Conservation (phyloP, 176 grass and related monocot genomes). For the Melocanna baccifera region DNA sequence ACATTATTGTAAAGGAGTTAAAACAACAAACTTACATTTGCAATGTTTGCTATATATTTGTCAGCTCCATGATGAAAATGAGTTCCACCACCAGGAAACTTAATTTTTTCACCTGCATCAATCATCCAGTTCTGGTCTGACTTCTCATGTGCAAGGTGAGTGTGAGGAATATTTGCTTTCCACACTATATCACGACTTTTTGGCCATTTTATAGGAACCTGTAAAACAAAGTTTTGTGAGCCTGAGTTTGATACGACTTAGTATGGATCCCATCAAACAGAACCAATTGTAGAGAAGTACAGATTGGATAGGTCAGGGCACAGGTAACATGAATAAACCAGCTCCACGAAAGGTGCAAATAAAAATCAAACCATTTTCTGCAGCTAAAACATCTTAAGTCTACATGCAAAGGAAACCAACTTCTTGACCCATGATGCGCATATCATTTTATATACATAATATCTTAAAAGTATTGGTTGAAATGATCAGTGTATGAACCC, state of each 20-base stretch:
- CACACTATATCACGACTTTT: constrained; percentile 96
- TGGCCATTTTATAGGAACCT: constrained; percentile 98
- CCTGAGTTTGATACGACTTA: not conserved
- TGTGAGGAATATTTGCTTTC: constrained; percentile 98
- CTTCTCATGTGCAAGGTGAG: constrained; percentile 92
- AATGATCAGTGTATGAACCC: not conserved
- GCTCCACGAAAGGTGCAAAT: not conserved
- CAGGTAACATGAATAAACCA: not conserved
- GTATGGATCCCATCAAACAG: constrained; percentile 14
- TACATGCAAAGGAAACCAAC: not conserved
- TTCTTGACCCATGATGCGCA: constrained; percentile 7
- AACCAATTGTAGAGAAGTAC: not conserved
- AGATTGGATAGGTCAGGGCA: not conserved
- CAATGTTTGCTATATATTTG: constrained; percentile 91
- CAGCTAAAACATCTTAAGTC: not conserved
- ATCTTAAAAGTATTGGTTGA: constrained; percentile 19
- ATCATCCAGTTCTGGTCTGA: constrained; percentile 99
- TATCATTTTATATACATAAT: not conserved
- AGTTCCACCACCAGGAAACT: constrained; percentile 92
- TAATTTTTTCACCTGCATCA: constrained; percentile 86
- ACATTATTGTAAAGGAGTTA: not conserved
- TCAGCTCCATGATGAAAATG: constrained; percentile 98
- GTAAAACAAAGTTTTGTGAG: constrained; percentile 21
- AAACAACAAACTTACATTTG: constrained; percentile 71
- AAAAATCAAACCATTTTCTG: not conserved